Conservation (phyloP, 2,329 filamentous ascomycete species). For the Drechslerella coelobrocha region DNA sequence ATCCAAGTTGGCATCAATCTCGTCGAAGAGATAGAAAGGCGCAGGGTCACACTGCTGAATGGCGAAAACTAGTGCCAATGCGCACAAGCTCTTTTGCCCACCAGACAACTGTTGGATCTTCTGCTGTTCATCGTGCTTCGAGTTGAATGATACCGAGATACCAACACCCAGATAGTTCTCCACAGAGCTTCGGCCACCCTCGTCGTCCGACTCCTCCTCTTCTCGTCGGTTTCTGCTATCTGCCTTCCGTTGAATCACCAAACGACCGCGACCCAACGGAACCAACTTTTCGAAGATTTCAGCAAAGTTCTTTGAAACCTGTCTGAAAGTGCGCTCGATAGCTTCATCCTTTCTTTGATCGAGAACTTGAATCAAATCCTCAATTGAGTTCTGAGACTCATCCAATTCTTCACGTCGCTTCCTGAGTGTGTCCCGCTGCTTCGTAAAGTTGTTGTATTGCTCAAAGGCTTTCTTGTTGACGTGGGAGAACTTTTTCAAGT, state of each 20-base stretch:
- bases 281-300: slow-evolving; percentile 94
- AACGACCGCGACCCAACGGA: slow-evolving; percentile 85
- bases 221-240: slow-evolving; percentile 66
- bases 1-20: slow-evolving; percentile 97
- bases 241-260: slow-evolving; percentile 89
- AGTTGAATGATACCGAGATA: slow-evolving; percentile 98
- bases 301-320: slow-evolving; percentile 91
- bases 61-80: slow-evolving; percentile 97
- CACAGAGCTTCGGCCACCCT: slow-evolving; percentile 65
- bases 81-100: slow-evolving; percentile 91
- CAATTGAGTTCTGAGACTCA: slow-evolving; percentile 82
- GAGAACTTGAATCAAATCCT: slow-evolving; percentile 87
- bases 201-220: slow-evolving; percentile 71
- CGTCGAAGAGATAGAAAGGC: slow-evolving; percentile 98
- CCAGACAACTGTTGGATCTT: slow-evolving; percentile 96
- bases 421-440: slow-evolving; percentile 83
- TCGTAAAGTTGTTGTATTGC: slow-evolving; percentile 97
- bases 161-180: slow-evolving; percentile 97
- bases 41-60: slow-evolving; percentile 97
- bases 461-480: slow-evolving; percentile 99
- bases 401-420: slow-evolving; percentile 87
- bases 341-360: slow-evolving; percentile 97
- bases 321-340: slow-evolving; percentile 97
- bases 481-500: slow-evolving; percentile 93
- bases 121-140: slow-evolving; percentile 96